These are phyloP conservation scores for Cubamyces lactineus DNA, from an alignment of 768 basidiomycete genomes.

Conservation along the genomic window DNA sequence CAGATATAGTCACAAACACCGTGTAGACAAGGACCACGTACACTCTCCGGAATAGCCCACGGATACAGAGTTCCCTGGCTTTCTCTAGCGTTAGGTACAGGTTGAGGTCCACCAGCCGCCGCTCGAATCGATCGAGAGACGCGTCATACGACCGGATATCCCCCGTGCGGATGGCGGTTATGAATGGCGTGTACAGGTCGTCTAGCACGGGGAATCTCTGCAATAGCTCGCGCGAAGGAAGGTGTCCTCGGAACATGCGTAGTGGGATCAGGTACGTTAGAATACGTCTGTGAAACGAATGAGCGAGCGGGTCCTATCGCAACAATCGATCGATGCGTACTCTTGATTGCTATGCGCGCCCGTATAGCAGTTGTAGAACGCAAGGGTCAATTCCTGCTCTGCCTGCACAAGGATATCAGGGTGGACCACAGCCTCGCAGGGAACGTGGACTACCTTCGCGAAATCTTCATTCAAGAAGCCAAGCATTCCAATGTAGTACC, in stretches of 20 bases:
- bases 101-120: constrained; percentile 80
- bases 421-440: not conserved
- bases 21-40: constrained; percentile 41
- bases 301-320: constrained; percentile 11
- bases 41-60: constrained; percentile 81
- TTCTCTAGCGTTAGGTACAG: constrained; percentile 87
- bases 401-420: constrained; percentile 49
- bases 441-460: constrained; percentile 56
- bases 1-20: not conserved
- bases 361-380: constrained; percentile 82
- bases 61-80: constrained; percentile 83
- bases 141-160: constrained; percentile 81
- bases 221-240: constrained; percentile 76
- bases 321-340: constrained; percentile 48
- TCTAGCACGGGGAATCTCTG: constrained; percentile 71
- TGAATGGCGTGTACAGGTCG: constrained; percentile 80
- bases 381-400: constrained; percentile 83
- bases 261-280: constrained; percentile 90
- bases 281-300: constrained; percentile 63
- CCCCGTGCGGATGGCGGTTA: constrained; percentile 74
- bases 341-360: constrained; percentile 77
- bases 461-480: constrained; percentile 94
- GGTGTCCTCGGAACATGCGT: constrained; percentile 82
- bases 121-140: constrained; percentile 72
- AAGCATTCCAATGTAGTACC: constrained; percentile 94